Base-by-base conservation (phyloP, 2,329 filamentous ascomycete genomes). In the Aspergillus piperis region DNA sequence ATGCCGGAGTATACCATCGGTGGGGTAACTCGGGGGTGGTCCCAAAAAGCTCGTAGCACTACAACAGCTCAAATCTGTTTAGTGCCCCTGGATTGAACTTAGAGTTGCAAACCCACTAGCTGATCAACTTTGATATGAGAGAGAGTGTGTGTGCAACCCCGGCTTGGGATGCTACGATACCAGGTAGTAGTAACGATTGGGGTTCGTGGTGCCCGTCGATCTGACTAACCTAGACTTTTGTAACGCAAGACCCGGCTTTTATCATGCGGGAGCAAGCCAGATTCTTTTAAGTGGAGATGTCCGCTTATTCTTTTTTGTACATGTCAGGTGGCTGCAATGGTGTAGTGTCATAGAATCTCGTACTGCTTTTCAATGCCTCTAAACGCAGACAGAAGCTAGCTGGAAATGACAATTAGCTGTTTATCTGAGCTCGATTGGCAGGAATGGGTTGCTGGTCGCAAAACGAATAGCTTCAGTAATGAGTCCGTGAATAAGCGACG, bases 1-100 rank as follows among this genome's bases (percentile, higher is more conserved):
- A 58, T 39, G 50, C 58, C 68, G 67, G 68, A 67, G 68, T 62
- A 66, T 63, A 63, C 62, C 65, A 65, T 62, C 49, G 58, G 64
- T 64, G 62, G 62, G 64, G 62, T 57, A 48, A 32, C 15, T 49
- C 47, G 47, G 47, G 23, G 47, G 25, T 27, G 41, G 13, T 23
- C 25, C 36, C 21, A 30, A 27, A 27, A 27, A 23, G 44, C 23
- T 19, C 13, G 15, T 30, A 44, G 8, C 8, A n/a, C 23, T 8
- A 17, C 17, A 55, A 15, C 41, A 32, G 25, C 38, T 55, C 48
- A 6, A 51, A 51, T 11, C 15, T 19, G 15, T 32, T 8, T 25
- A 51, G 30, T 19, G 25, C 17, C 36, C 36, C 19, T 10, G 19
- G 7, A 27, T 27, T 8, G 25, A 50, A 13, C 17, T 21, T 21